Percentiles rank a stretch among this genome's conserved stretches.
Conservation (phyloP, 495 filamentous ascomycete genomes). For the Parachaetomium inaequale region DNA sequence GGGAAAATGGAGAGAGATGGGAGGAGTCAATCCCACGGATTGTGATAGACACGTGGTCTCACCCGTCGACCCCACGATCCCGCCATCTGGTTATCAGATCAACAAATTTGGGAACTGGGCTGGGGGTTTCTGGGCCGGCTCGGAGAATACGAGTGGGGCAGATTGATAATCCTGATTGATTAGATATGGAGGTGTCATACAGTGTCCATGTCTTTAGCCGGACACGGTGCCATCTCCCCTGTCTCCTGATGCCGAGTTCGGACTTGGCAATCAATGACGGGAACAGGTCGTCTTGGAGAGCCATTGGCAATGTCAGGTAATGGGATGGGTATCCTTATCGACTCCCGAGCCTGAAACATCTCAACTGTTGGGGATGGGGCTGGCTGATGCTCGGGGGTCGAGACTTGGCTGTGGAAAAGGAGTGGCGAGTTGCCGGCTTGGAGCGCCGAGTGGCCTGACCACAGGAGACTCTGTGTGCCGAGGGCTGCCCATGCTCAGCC, state of each 20-base stretch:
- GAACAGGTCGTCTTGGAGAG: not conserved
- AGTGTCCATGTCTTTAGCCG: slow-evolving; percentile 2
- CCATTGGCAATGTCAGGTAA: not conserved
- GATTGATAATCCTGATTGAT: slow-evolving; percentile 37
- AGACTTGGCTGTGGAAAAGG: slow-evolving; percentile 8
- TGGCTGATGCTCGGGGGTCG: not conserved
- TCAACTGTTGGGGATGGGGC: not conserved
- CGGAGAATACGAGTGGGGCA: slow-evolving; percentile 19
- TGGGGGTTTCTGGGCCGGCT: not conserved
- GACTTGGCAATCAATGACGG: not conserved
- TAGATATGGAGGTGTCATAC: slow-evolving; percentile 23
- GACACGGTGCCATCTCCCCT: slow-evolving; percentile 7
- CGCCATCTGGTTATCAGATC: slow-evolving; percentile 14
- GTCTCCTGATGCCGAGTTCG: slow-evolving; percentile 14
- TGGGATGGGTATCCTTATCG: not conserved
- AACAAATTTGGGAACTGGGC: not conserved
- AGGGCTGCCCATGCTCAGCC: too few species aligned
- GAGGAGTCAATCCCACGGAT: not conserved
- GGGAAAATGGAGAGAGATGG: not conserved
- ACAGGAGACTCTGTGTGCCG: too few species aligned
- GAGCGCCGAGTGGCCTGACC: slow-evolving; percentile 2
- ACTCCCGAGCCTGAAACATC: not conserved
- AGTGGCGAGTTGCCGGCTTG: slow-evolving; percentile 8
- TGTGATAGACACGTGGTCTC: not conserved
- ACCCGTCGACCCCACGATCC: not conserved